Conservation (phyloP, 257 asterid genomes). For the Solanum chilense region DNA sequence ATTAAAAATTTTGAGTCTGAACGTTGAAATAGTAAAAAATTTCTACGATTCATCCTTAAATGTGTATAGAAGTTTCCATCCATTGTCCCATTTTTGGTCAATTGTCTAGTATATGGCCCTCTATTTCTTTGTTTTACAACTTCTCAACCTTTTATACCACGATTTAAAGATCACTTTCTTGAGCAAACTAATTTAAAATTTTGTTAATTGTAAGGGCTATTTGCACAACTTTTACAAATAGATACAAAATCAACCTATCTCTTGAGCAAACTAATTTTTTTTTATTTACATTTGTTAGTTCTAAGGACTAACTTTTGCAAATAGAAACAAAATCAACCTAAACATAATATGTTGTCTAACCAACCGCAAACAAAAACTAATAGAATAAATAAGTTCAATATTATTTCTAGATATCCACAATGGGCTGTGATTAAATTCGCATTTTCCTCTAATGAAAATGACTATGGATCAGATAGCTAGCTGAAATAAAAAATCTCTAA, state of each 20-base stretch:
- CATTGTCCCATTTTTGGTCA: neutral
- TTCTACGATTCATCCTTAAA: neutral
- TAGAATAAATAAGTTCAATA: neutral
- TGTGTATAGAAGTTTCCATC: neutral
- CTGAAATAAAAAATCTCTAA: neutral
- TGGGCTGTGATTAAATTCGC: rapidly evolving
- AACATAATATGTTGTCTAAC: neutral
- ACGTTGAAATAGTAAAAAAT: neutral
- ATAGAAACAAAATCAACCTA: neutral
- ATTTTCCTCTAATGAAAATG: neutral
- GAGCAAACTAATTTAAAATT: neutral
- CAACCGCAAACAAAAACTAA: neutral
- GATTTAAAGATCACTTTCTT: neutral
- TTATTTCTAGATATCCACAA: neutral
- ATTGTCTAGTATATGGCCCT: neutral
- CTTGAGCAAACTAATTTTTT: neutral
- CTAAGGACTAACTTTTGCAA: neutral
- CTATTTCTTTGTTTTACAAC: neutral
- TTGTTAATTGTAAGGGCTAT: neutral
- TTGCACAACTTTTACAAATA: neutral
- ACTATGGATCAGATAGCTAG: neutral
- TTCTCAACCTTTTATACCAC: neutral
- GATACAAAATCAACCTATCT: neutral
- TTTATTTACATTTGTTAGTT: neutral
- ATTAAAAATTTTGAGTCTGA: neutral